Evolutionary conservation across 129 eudicot genomes (phyloP).

Genomic region (Daucus carota): DNA sequence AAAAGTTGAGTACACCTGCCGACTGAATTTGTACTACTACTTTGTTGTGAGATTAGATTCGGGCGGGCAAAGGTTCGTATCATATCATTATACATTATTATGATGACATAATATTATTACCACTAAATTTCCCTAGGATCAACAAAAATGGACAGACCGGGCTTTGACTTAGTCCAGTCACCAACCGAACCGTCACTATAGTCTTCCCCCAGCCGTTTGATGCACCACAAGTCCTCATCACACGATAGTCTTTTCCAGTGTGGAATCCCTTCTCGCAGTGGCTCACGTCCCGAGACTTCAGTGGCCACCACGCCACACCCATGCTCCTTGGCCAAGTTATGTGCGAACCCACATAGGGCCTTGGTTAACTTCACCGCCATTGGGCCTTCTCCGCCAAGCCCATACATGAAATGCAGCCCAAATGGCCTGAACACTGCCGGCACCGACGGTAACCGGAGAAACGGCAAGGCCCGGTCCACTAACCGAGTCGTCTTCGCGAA

Average conservation of each 20-base stretch:
- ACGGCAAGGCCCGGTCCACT: slow-evolving; percentile 79
- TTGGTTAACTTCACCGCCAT: slow-evolving; percentile 25
- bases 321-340: slow-evolving; percentile 59
- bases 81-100: background rate
- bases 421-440: slow-evolving; percentile 85
- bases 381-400: slow-evolving; percentile 95
- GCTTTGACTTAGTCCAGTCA: slow-evolving; percentile 91
- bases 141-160: slow-evolving; percentile 69
- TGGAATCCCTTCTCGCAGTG: slow-evolving; percentile 62
- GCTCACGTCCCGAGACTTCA: slow-evolving; percentile 71
- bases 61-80: slow-evolving; percentile 8
- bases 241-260: slow-evolving; percentile 86
- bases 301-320: slow-evolving; percentile 95
- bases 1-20: background rate
- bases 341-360: slow-evolving; percentile 66
- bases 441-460: slow-evolving; percentile 62
- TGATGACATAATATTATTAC: background rate
- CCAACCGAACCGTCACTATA: slow-evolving; percentile 80
- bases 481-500: slow-evolving; percentile 63
- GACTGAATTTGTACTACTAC: slow-evolving; percentile 4
- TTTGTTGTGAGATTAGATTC: slow-evolving; percentile 3
- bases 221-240: slow-evolving; percentile 86
- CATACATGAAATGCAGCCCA: slow-evolving; percentile 81
- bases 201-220: slow-evolving; percentile 78
- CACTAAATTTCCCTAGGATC: slow-evolving; percentile 76